Evolutionary conservation across 306 rosid species (phyloP), one percentile per base, ranked within the genome.

Genomic region (Aeschynomene evenia): DNA sequence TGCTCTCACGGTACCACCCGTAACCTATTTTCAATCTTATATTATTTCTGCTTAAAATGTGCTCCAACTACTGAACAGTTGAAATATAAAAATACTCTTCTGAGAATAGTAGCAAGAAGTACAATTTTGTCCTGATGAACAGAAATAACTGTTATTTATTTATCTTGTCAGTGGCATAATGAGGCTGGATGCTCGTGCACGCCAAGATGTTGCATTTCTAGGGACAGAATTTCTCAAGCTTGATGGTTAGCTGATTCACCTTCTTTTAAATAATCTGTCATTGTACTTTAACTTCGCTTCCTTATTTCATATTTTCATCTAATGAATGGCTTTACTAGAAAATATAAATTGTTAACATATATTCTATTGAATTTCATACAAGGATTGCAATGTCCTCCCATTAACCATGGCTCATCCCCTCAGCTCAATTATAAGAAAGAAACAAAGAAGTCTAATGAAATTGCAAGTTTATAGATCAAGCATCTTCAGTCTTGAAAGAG

Each of bases 201-300:
- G 96, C 42, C 96, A 87, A 87, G 97, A 81, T 71, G 82, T 94
- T 76, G 92, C 98, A 66, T 81, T 93, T 68, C 90, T 93, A 64
- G 98, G 94, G 81, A 82, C 92, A 7, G 71, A 81, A 75, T 88
- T 93, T 78, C 97, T 90, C 68, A 90, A 90, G 74, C 97, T 93
- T 57, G 94, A 93, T 67, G 97, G 98, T 93, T 71, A 84, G 81
- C 19, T 68, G 63, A 54, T 56, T 63, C 16, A 9, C 49, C 24
- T 55, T 57, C 56, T 45, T 73, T 39, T 39, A 72, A 50, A 43
- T 26, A 50, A 37, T 68, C 48, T 19, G 46, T 9, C 45, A 40
- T 74, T 68, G 67, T 66, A 15, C 22, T 65, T 68, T 78, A 28
- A 67, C 23, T 48, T 71, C 37, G 61, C 24, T 31, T 37, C 13